These are phyloP conservation scores for Arthroderma sp. DNA, from an alignment of 2,329 filamentous ascomycete genomes.

Conservation along the genomic window DNA sequence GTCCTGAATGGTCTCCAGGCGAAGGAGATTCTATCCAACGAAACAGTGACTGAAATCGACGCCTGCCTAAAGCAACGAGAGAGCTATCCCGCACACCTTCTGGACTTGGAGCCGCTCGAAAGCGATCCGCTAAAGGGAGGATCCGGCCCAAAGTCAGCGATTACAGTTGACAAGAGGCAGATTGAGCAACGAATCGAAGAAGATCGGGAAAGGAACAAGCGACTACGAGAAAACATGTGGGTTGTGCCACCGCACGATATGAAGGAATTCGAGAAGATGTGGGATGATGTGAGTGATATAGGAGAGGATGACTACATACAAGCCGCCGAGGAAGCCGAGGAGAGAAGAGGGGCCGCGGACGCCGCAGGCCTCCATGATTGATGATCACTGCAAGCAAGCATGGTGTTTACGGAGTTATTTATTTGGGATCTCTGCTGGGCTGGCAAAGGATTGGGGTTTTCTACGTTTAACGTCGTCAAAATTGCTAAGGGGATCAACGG, in stretches of 20 bases:
- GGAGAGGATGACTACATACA: slow-evolving; percentile 74
- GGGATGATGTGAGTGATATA: slow-evolving; percentile 76
- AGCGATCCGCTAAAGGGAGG: slow-evolving; percentile 14
- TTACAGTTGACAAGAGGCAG: slow-evolving; percentile 64
- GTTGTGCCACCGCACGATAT: slow-evolving; percentile 54
- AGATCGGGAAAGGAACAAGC: slow-evolving; percentile 87
- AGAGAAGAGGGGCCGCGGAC: slow-evolving; percentile 37
- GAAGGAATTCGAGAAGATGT: slow-evolving; percentile 66
- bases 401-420: not conserved
- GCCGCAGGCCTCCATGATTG: slow-evolving; percentile 8
- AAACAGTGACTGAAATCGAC: slow-evolving; percentile 68
- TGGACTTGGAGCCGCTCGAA: slow-evolving; percentile 29
- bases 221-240: slow-evolving; percentile 86
- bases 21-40: slow-evolving; percentile 59
- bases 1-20: slow-evolving; percentile 58
- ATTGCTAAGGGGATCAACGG: too few species aligned
- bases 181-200: slow-evolving; percentile 96
- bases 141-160: slow-evolving; percentile 24
- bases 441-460: too few species aligned
- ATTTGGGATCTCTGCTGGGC: too few species aligned
- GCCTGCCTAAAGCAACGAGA: slow-evolving; percentile 71
- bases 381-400: not conserved
- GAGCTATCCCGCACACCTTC: slow-evolving; percentile 46
- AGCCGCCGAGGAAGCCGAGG: slow-evolving; percentile 58
- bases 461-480: too few species aligned